Base-by-base conservation (phyloP, 2,329 filamentous ascomycete species). In the Beauveria scarabaeidicola region DNA sequence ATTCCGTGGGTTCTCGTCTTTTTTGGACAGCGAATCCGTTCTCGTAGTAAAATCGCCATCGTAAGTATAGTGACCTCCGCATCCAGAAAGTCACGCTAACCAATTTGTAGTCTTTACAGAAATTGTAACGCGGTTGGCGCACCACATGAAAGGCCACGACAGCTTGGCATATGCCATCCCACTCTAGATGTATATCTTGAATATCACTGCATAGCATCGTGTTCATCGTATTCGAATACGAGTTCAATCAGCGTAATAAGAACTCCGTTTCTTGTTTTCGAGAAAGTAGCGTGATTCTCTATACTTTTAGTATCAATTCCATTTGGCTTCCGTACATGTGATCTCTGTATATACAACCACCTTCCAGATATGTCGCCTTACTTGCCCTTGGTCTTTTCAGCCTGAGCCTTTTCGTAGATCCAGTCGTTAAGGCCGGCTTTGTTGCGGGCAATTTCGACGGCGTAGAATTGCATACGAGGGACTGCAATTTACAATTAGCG, bases 391-490 rank as follows among this genome's bases (percentile, higher is more conserved):
- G 74, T 73, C 72, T 81, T 82, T 66, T 82, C 78, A 59, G 81
- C 79, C 68, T 93, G 85, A 1, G 87, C 84, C 72, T 90, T 82
- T 76, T 97, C 92, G 74, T 93, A 94, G 63, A 99, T 85, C 94
- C 94, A 99, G 74, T 99, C 94, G 70, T 99, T 99, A 61, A 97
- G 76, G 29, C 93, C 93, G 58, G 83, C 83, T 62, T 87, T 87
- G 76, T 99, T 99, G 81, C 90, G 73, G 46, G 76, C 76, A 67
- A 81, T 79, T 69, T 81, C 77, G 53, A 78, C 65, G 52, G 77
- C 77, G 82, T 86, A 76, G 61, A 81, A 81, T 67, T 81, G 79
- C 76, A 81, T 81, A 29, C 81, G 75, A 38, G 81, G 81, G 6
- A 83, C 81, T 80, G 25, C 11, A 29, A 19, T 6, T 13, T 44